These are phyloP conservation scores for Pelargonium cotyledonis DNA, from an alignment of 441 rosid genomes.

Conservation along the genomic window DNA sequence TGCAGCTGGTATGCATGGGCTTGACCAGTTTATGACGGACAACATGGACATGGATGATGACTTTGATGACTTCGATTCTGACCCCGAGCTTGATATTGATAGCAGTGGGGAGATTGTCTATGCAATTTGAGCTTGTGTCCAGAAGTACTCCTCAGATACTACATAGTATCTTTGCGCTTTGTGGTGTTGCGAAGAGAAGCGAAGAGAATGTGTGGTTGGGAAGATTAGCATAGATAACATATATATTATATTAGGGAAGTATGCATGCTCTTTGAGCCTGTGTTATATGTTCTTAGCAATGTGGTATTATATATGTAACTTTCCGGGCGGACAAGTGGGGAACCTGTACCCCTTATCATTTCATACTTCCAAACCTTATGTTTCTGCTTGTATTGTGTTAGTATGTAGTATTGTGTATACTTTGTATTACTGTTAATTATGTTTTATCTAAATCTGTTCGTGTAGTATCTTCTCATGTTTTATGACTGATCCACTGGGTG, in stretches of 20 bases:
- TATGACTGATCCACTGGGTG: no score
- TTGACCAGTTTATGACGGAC: constrained; percentile 35
- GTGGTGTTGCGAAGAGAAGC: no score
- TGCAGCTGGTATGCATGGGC: constrained; percentile 31
- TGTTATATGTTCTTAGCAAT: not conserved
- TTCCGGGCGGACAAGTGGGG: not conserved
- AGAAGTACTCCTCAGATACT: no score
- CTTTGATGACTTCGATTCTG: constrained; percentile 55
- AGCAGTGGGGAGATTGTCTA: constrained; percentile 66
- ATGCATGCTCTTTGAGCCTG: not conserved
- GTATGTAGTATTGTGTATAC: not conserved
- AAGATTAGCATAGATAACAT: not conserved
- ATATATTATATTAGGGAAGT: not conserved
- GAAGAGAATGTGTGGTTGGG: no score
- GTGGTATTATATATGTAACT: not conserved
- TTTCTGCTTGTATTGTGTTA: not conserved
- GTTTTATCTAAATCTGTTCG: no score
- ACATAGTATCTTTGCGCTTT: no score
- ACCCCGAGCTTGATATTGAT: constrained; percentile 53
- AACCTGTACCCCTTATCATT: no score
- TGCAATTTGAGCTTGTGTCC: constrained; percentile 27
- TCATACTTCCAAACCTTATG: no score
- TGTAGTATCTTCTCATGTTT: no score
- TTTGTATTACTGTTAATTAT: no score
- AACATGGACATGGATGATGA: constrained; percentile 51